Base-by-base conservation (phyloP, 371 early-diverging fungal species). In the Lichtheimia ramosa region DNA sequence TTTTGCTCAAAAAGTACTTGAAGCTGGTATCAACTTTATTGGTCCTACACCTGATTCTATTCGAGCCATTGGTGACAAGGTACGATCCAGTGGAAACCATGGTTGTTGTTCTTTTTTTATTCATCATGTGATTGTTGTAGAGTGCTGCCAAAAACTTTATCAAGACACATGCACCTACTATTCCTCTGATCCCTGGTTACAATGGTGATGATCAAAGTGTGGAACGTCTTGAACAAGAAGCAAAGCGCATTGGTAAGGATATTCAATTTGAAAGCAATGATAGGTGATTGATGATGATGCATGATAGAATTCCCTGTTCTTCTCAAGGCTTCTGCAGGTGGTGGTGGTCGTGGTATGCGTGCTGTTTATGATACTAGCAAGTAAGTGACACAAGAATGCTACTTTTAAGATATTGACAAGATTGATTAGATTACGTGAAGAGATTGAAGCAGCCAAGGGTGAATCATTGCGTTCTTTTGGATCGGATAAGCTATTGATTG, bases 21-120 rank as follows among this genome's bases (percentile, higher is more conserved):
- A 80, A 5, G 83, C 77, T 5, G 89, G 89, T 20, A 87, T 92
- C 34, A 71, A 78, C 40, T 93, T 92, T 63, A 92, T 93, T 63
- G 94, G 94, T 10, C 94, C 94, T 27, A 72, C 73, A 2, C 84
- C 85, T 53, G 72, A 82, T 43, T 87, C 94, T 41, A 96, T 97
- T 83, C 87, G 88, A 10, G 83, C 85, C 40, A 94, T 97, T 91
- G 98, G 98, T 60, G 96, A 96, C 83, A 97, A 97, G 84, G 92
- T 92, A 39, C 13, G 18, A 3, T 59, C 10, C 16, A 14, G 21
- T n/a, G n/a, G n/a, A n/a, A n/a, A n/a, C n/a, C n/a, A n/a, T 34
- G 16, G 12, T 21, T 6, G 43, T 3, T 48, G 25, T 23, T 13
- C 48, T 20, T 18, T 8, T 10, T 20, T 48, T 27, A 27, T 39